phyloP scores from a whole-genome alignment of 805 yeast genomes.

The Candida andamanensis region DNA sequence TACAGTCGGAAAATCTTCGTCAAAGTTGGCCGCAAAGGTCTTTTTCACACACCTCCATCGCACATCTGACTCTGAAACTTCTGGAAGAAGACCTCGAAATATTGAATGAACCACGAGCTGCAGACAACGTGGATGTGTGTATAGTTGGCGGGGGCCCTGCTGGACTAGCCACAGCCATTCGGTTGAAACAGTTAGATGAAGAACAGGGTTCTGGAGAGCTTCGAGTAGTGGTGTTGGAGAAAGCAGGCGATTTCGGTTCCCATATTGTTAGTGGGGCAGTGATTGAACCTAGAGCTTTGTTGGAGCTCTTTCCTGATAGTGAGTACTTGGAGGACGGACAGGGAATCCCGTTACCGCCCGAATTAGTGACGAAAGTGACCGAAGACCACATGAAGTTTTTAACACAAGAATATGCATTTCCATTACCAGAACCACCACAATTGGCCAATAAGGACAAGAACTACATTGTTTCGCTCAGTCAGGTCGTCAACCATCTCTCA shows the following conservation, averaged over 20 bases:
- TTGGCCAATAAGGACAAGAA: constrained; percentile 77
- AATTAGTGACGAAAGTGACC: constrained; percentile 68
- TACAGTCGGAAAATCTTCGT: too few species aligned
- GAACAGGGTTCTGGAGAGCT: constrained; percentile 59
- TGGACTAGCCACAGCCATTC: constrained; percentile 90
- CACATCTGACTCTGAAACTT: neutral
- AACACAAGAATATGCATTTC: constrained; percentile 53
- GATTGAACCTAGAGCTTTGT: constrained; percentile 81
- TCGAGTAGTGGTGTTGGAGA: constrained; percentile 85
- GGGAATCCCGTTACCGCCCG: constrained; percentile 75
- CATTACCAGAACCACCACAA: constrained; percentile 92
- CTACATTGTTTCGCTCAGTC: constrained; percentile 78
- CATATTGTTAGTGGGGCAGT: constrained; percentile 95
- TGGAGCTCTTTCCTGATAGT: constrained; percentile 74
- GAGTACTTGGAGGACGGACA: constrained; percentile 43
- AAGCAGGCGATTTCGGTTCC: constrained; percentile 88
- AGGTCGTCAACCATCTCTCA: constrained; percentile 74
- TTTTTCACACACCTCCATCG: constrained; percentile 35
- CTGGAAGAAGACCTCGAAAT: constrained; percentile 38
- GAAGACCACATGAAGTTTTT: constrained; percentile 70
- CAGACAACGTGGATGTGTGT: constrained; percentile 87
- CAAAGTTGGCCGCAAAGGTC: neutral
- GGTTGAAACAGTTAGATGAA: constrained; percentile 76
- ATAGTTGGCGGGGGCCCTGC: constrained; percentile 99
- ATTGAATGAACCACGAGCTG: constrained; percentile 64